These are phyloP conservation scores for Zygoascus sp. DNA, from an alignment of 1,139 yeast species.

Conservation along the genomic window DNA sequence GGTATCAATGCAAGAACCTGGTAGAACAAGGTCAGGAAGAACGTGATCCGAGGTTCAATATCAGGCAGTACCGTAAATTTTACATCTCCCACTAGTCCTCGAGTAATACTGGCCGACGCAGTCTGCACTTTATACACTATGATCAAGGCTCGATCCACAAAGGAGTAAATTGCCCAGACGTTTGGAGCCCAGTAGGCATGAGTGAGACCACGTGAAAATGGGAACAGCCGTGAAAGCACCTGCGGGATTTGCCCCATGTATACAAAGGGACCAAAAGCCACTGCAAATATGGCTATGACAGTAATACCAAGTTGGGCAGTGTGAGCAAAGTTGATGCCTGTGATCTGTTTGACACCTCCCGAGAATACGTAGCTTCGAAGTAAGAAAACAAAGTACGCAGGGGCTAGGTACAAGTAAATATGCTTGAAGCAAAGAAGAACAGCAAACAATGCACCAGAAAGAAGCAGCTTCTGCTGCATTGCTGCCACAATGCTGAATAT, in stretches of 20 bases:
- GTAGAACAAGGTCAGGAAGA: conserved; percentile 71
- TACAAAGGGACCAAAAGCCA: conserved; percentile 80
- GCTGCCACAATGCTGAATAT: conserved; percentile 72
- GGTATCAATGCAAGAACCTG: conserved; percentile 74
- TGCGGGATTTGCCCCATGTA: conserved; percentile 62
- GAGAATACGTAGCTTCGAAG: conserved; percentile 63
- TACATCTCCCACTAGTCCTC: conserved; percentile 91
- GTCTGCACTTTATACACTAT: conserved; percentile 34
- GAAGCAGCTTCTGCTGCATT: conserved; percentile 49
- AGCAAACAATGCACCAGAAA: conserved; percentile 72
- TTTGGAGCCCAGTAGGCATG: conserved; percentile 99
- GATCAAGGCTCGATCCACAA: conserved; percentile 71
- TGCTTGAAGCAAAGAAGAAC: conserved; percentile 86
- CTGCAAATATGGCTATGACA: conserved; percentile 57
- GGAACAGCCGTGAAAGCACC: conserved; percentile 68
- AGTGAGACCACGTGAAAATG: conserved; percentile 90
- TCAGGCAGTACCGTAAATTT: conserved; percentile 76
- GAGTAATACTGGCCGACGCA: conserved; percentile 47
- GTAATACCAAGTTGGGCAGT: conserved; percentile 57
- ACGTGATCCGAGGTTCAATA: conserved; percentile 72
- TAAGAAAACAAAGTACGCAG: conserved; percentile 81
- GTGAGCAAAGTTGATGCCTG: conserved; percentile 49
- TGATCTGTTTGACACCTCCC: conserved; percentile 25
- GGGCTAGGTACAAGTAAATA: conserved; percentile 87
- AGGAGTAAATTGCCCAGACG: conserved; percentile 91